phyloP scores from a whole-genome alignment of 208 protist genomes.

The Acanthamoeba castellanii region DNA sequence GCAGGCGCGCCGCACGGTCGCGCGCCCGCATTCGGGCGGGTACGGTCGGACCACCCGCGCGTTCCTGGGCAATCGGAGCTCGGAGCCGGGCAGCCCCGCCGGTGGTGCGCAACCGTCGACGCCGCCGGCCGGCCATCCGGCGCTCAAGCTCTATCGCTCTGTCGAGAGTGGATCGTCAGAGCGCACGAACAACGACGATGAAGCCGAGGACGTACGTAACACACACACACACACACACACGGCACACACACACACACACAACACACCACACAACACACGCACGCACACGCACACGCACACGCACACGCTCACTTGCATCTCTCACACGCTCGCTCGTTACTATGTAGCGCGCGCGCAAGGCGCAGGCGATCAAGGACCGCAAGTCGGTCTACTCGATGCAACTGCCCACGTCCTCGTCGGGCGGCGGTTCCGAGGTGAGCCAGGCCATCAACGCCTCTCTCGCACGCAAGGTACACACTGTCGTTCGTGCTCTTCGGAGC shows the following conservation, averaged over 20 bases:
- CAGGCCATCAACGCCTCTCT: background rate
- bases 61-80: background rate
- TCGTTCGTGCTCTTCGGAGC: no score
- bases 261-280: no score
- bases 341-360: background rate
- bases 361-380: background rate
- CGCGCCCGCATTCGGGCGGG: background rate
- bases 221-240: no score
- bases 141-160: background rate
- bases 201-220: background rate
- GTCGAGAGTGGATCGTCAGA: background rate
- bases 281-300: no score
- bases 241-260: background rate
- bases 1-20: background rate
- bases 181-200: background rate
- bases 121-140: background rate
- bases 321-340: background rate
- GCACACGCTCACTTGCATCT: background rate
- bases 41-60: background rate
- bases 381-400: slow-evolving; percentile 12
- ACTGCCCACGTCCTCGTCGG: background rate
- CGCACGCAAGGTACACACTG: background rate
- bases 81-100: background rate
- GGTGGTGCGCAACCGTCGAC: background rate
- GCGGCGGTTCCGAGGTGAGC: background rate